phyloP scores from a whole-genome alignment of 1,284 basidiomycete species.

The Malassezia dermatis region DNA sequence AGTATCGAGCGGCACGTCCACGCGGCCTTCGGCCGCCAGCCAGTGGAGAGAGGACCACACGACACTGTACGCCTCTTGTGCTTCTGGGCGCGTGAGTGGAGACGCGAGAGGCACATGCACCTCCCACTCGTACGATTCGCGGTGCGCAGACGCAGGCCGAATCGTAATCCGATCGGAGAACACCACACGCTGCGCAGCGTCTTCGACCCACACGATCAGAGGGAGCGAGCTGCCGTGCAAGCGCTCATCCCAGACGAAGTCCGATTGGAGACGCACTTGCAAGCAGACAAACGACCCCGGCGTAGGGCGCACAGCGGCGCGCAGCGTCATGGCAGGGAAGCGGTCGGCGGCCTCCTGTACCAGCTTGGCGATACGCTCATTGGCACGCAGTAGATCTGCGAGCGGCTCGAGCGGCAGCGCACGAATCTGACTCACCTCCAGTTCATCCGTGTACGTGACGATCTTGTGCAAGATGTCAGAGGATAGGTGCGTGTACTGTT shows the following conservation, averaged over 20 bases:
- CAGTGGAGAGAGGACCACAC: slow-evolving; percentile 81
- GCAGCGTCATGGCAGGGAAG: slow-evolving; percentile 68
- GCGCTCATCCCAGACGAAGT: slow-evolving; percentile 75
- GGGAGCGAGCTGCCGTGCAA: slow-evolving; percentile 69
- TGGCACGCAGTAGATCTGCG: slow-evolving; percentile 74
- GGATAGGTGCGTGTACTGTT: slow-evolving; percentile 57
- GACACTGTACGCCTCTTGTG: slow-evolving; percentile 47
- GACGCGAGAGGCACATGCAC: slow-evolving; percentile 54
- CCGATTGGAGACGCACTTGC: slow-evolving; percentile 57
- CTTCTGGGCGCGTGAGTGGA: slow-evolving; percentile 50
- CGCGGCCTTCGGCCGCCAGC: slow-evolving; percentile 77
- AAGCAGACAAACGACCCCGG: slow-evolving; percentile 75
- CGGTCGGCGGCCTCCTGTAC: slow-evolving; percentile 70
- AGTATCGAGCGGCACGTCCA: slow-evolving; percentile 58
- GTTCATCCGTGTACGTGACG: slow-evolving; percentile 72
- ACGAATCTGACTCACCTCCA: slow-evolving; percentile 66
- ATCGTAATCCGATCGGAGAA: slow-evolving; percentile 59
- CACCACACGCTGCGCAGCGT: slow-evolving; percentile 66
- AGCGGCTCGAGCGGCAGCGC: slow-evolving; percentile 64
- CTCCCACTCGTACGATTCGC: slow-evolving; percentile 54
- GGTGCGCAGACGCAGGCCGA: slow-evolving; percentile 51
- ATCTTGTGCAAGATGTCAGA: slow-evolving; percentile 63
- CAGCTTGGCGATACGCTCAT: slow-evolving; percentile 71
- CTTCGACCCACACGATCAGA: slow-evolving; percentile 95
- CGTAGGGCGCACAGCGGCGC: slow-evolving; percentile 60